Evolutionary conservation across 2,329 filamentous ascomycete genomes (phyloP).

Genomic region (Botryotinia globosa): DNA sequence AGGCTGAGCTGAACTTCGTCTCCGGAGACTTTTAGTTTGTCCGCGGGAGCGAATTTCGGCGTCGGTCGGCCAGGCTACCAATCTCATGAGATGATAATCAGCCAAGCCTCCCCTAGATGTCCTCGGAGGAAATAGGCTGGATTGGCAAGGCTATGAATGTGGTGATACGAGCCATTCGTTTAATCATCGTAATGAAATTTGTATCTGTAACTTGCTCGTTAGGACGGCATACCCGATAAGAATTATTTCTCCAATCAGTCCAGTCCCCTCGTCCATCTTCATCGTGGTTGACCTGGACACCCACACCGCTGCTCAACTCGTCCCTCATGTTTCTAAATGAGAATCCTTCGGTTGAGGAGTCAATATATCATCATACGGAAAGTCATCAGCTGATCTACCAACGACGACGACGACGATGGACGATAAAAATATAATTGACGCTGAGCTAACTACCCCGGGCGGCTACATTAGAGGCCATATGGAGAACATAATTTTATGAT

Average conservation of each 20-base stretch:
- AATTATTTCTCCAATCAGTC: background rate
- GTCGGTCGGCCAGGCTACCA: constrained; percentile 17
- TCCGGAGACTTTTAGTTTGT: constrained; percentile 14
- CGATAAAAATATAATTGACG: background rate
- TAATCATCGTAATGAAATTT: background rate
- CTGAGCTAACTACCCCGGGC: background rate
- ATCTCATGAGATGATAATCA: constrained; percentile 7
- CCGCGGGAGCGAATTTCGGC: constrained; percentile 2
- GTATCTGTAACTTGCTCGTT: background rate
- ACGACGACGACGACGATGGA: constrained; percentile 1
- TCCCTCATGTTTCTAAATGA: background rate
- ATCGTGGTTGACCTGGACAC: constrained; percentile 20
- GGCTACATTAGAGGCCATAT: constrained; percentile 1
- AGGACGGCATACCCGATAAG: background rate
- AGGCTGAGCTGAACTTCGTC: constrained; percentile 15
- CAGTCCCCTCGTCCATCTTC: background rate
- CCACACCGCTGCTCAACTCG: constrained; percentile 17
- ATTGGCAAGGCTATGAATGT: constrained; percentile 10
- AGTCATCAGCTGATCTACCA: background rate
- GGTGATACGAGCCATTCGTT: constrained; percentile 12
- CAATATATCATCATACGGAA: background rate
- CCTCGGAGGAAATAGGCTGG: constrained; percentile 1
- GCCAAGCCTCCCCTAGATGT: background rate
- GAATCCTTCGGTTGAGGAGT: background rate
- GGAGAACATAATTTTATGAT: background rate